phyloP scores from a whole-genome alignment of 257 asterid species.

The Primulina tabacum region DNA sequence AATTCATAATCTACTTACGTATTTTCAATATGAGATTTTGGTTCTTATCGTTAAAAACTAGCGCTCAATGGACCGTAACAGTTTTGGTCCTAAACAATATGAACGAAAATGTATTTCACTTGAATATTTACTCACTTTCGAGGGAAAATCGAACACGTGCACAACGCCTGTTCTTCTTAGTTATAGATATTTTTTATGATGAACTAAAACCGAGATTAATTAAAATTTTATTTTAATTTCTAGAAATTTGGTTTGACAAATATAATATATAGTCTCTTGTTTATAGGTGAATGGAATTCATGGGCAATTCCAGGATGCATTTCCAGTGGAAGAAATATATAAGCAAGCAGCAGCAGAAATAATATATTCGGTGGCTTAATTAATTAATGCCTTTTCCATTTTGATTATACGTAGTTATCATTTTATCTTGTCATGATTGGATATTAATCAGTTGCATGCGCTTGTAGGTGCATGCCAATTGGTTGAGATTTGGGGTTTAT shows the following conservation, averaged over 20 bases:
- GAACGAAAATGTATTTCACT: too few species aligned
- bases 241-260: too few species aligned
- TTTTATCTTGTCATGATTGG: background rate
- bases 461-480: background rate
- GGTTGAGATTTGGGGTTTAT: background rate
- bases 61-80: background rate
- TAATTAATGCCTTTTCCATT: constrained; percentile 19
- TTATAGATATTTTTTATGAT: too few species aligned
- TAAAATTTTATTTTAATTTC: too few species aligned
- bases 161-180: too few species aligned
- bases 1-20: too few species aligned
- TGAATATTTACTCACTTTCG: too few species aligned
- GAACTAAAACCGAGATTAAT: too few species aligned
- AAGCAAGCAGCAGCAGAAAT: constrained; percentile 68
- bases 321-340: constrained; percentile 57
- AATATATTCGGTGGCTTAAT: constrained; percentile 36
- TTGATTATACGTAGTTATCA: background rate
- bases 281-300: constrained; percentile 43
- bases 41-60: background rate
- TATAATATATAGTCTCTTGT: too few species aligned
- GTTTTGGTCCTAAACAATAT: too few species aligned
- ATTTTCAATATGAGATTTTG: too few species aligned
- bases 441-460: background rate
- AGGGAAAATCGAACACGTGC: too few species aligned
- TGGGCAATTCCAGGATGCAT: constrained; percentile 34